Conservation (phyloP, 441 rosid genomes). For the Croton setiger region DNA sequence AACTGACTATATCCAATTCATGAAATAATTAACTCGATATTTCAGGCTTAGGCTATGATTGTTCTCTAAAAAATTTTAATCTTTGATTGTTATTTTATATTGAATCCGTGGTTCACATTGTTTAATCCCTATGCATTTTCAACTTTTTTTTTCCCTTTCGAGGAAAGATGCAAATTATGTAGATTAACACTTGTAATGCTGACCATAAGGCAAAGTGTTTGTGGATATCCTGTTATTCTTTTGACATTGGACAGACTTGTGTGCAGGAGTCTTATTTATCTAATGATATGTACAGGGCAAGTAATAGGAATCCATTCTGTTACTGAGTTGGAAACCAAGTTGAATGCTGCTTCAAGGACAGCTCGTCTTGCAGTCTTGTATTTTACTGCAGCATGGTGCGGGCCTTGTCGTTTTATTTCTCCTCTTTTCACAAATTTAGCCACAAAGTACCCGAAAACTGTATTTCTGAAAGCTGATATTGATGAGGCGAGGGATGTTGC, state of each 20-base stretch:
- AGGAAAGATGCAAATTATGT: neutral
- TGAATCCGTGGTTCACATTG: neutral
- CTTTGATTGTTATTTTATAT: neutral
- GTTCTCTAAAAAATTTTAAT: neutral
- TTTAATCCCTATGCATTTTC: neutral
- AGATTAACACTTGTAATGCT: neutral
- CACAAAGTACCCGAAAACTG: conserved; percentile 48
- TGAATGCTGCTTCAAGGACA: conserved; percentile 58
- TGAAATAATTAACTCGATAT: neutral
- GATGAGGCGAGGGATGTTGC: conserved; percentile 79
- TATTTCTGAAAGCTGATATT: conserved; percentile 81
- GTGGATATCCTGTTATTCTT: neutral
- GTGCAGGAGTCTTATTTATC: conserved; percentile 1
- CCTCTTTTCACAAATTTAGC: conserved; percentile 71
- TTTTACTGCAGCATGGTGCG: conserved; percentile 94
- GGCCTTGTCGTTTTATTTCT: conserved; percentile 82
- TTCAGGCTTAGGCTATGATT: neutral
- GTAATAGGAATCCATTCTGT: conserved; percentile 61
- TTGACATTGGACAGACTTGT: neutral
- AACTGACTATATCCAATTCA: neutral
- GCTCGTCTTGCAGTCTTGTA: conserved; percentile 72
- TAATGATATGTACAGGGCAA: conserved; percentile 47
- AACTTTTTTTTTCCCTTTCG: neutral
- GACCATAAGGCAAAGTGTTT: neutral
- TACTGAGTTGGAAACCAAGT: conserved; percentile 61